Evolutionary conservation across 495 filamentous ascomycete species (phyloP).

Genomic region (Aspergillus sclerotioniger): DNA sequence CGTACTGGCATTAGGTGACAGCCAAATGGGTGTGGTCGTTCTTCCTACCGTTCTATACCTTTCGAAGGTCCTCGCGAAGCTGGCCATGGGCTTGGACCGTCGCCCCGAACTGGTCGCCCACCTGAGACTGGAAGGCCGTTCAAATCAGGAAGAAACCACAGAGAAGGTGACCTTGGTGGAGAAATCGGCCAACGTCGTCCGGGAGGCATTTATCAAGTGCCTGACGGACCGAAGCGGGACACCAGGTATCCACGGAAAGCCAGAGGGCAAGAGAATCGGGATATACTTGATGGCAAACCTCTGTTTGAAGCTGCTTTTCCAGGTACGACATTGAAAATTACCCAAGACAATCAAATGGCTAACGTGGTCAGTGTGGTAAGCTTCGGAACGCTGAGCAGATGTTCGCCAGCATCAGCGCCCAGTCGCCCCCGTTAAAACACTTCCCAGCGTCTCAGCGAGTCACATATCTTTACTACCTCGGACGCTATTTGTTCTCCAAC

Average conservation of each 20-base stretch:
- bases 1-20: constrained; percentile 75
- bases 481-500: constrained; percentile 81
- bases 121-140: constrained; percentile 49
- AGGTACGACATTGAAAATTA: constrained; percentile 44
- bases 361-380: constrained; percentile 46
- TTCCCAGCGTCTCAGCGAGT: constrained; percentile 88
- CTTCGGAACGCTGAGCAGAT: constrained; percentile 74
- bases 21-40: constrained; percentile 72
- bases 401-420: constrained; percentile 82
- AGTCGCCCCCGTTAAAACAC: constrained; percentile 70
- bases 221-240: constrained; percentile 74
- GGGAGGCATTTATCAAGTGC: constrained; percentile 88
- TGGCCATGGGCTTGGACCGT: constrained; percentile 78
- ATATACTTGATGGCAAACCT: constrained; percentile 91
- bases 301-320: constrained; percentile 84
- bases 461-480: constrained; percentile 92
- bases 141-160: constrained; percentile 50
- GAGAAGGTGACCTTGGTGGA: constrained; percentile 77
- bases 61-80: constrained; percentile 69
- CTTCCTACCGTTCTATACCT: constrained; percentile 75
- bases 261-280: constrained; percentile 79
- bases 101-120: constrained; percentile 66
- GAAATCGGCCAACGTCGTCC: constrained; percentile 78
- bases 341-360: background rate
- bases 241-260: constrained; percentile 50